Base-by-base conservation (phyloP, 2,329 filamentous ascomycete species). In the Colletotrichum kahawae region DNA sequence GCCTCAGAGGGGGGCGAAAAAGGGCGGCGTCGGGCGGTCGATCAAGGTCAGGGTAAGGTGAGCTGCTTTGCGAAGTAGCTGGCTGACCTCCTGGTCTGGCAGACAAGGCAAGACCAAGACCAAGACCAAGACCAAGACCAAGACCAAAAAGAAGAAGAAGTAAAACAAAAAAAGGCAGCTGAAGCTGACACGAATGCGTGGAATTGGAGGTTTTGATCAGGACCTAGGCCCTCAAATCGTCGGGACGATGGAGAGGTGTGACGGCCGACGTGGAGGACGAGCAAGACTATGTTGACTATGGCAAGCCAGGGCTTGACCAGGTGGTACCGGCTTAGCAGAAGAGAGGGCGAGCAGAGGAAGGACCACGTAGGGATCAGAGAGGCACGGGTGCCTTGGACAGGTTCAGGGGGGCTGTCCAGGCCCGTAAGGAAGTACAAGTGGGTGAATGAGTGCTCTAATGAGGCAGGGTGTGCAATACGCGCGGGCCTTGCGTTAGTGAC, bases 211-310 rank as follows among this genome's bases (percentile, higher is more conserved):
- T 73, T 68, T 67, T 68, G 69, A 64, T 34, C 27, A 72, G 60
- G 48, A 67, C 64, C 70, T 68, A 72, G 63, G 57, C 69, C 63
- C 54, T 73, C 64, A 29, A 75, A 59, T 73, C 36, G 73, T 75
- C 57, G 57, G 63, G 48, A 59, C 43, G 48, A 75, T 68, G 73
- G 66, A 67, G 69, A 75, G 73, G 73, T 75, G 73, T 63, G 73
- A 75, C 73, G 64, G 24, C 68, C 73, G 69, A 73, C 69, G 62
- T 64, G 73, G 64, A 68, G 43, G 73, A 68, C 57, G 56, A 67
- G 70, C 57, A 69, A 75, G 64, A 75, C 73, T 72, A 75, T 64
- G 73, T 43, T 64, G 64, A 75, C 73, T 67, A 68, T 64, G 73
- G 63, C 73, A 67, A 75, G 73, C 73, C 73, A 66, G 71, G 69